phyloP scores from a whole-genome alignment of 371 early-diverging fungal species.

The Mucor saturninus region DNA sequence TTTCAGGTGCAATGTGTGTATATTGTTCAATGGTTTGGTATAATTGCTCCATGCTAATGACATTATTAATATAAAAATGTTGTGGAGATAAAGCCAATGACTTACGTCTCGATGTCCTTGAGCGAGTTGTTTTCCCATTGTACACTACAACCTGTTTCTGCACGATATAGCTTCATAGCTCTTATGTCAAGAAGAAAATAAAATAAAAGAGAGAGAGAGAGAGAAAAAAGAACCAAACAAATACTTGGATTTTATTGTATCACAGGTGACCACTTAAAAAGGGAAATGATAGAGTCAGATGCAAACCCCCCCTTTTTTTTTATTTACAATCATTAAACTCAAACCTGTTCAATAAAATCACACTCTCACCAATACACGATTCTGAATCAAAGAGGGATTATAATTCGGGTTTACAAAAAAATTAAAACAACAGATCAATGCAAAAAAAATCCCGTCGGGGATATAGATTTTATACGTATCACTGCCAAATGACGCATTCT shows the following conservation, averaged over 20 bases:
- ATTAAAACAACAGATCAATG: no score
- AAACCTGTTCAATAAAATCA: no score
- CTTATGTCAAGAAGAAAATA: neutral
- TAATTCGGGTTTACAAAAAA: no score
- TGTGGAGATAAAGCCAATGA: neutral
- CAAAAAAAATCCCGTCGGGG: no score
- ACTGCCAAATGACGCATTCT: no score
- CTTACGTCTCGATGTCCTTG: constrained; percentile 31
- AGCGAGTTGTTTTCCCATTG: constrained; percentile 23
- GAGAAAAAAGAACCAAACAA: neutral
- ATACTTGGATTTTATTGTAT: neutral
- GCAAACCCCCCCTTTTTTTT: no score
- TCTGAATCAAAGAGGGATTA: no score
- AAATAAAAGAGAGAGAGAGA: neutral
- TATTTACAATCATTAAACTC: no score
- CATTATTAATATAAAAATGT: neutral
- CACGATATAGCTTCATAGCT: constrained; percentile 64
- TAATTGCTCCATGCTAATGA: constrained; percentile 44
- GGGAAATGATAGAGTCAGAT: neutral
- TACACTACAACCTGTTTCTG: constrained; percentile 66
- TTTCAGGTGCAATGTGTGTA: constrained; percentile 52
- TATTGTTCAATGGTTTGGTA: constrained; percentile 52
- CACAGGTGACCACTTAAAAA: no score
- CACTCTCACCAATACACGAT: no score
- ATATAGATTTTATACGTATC: no score